Base-by-base conservation (phyloP, 257 asterid species). In the Scutellaria galericulata region DNA sequence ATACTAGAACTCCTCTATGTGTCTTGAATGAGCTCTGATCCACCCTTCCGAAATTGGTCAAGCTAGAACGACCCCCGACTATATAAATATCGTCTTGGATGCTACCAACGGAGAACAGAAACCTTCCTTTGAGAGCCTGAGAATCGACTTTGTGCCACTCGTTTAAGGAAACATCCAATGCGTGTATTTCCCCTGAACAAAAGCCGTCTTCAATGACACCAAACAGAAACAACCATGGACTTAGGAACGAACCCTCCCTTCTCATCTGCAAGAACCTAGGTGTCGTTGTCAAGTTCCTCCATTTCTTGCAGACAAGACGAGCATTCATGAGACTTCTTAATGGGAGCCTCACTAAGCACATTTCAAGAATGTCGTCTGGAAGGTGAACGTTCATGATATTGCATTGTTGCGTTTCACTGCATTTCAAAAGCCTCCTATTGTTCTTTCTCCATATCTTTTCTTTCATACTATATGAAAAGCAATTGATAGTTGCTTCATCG, bases 51-150 rank as follows among this genome's bases (percentile, higher is more conserved):
- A 77, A 86, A 72, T 90, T 92, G 54, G 96, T 77, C 86, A 95
- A 76, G 92, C 98, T 92, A 67, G 99, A 88, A 79, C 97, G 83
- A 52, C 99, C 98, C 40, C 99, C 99, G 7, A 88, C 91, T 0
- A 90, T 74, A 66, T 86, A 91, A 77, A 95, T 69, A 31, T 88
- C 86, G 48, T 90, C 97, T 62, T 76, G 83, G 42, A 89, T 70
- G 64, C 90, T 84, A n/a, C 91, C 81, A 46, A 89, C 87, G 9
- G 99, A 91, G 59, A 95, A 95, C 66, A 87, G 66, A 79, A 89
- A 95, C 78, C 91, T 86, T 72, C 98, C 98, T 66, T 68, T 82
- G 55, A 95, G 88, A 65, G 80, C 46, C 18, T 78, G 95, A 12
- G 94, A 82, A 46, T 92, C 91, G 10, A 92, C 83, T 68, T 75